Base-by-base conservation (phyloP, 352 stramenopile species). In the Globisporangium emineosum region DNA sequence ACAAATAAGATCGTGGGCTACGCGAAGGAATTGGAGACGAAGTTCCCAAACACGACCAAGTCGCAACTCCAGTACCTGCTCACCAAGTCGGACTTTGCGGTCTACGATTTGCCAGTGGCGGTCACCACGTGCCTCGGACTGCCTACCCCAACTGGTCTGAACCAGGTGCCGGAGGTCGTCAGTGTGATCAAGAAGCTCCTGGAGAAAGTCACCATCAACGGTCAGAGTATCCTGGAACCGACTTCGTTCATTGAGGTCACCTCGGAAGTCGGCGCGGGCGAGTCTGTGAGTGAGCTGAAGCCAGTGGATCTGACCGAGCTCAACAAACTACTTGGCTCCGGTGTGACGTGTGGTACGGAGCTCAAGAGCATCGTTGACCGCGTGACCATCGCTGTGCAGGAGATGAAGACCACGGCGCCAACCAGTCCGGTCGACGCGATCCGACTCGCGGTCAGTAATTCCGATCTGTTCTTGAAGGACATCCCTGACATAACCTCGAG, bases 11-110 rank as follows among this genome's bases (percentile, higher is more conserved):
- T 90, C 32, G 60, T 79, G 0, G 63, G 70, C 21, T 85, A 78
- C 60, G 65, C 76, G 19, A 69, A 76, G 27, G 73, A 75, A 61
- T 66, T 75, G 29, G 69, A 83, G 19, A 35, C 61, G 5, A 69
- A 62, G 33, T 69, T 69, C 19, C 78, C 76, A 0, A 60, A 80
- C 58, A 82, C 75, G 15, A 85, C 81, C 5, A 65, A 81, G 27
- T 69, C 78, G 12, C 79, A 89, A 64, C 52, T 89, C n/a, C 13
- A 79, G 57, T 61, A 74, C 37, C n/a, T 88, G 40, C 51, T 91
- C 13, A 72, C 70, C 62, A 83, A 91, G 65, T 81, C 78, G 49
- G 79, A 89, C 65, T 75, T 77, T 5, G 77, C 77, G 4, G 65
- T 87, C 17, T 72, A 67, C 27, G 82, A 91, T 61, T 57, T 89